Conservation (phyloP, 2,329 filamentous ascomycete species). For the Hypoxylon rubiginosum region DNA sequence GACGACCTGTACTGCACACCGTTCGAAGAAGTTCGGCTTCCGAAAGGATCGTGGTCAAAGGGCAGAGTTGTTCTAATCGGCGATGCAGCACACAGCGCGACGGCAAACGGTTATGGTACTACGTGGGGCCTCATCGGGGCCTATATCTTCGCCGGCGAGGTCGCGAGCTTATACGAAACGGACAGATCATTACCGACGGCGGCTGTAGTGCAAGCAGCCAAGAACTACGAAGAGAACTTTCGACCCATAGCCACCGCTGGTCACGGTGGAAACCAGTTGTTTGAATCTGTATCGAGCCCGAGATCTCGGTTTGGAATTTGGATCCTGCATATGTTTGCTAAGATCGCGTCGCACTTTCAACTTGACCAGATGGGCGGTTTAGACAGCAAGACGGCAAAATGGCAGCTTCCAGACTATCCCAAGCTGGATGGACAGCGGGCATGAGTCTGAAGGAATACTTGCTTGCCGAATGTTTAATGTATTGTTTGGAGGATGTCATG, state of each 20-base stretch:
- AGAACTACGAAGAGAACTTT: slow-evolving; percentile 36
- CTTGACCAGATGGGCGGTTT: slow-evolving; percentile 31
- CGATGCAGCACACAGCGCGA: slow-evolving; percentile 62
- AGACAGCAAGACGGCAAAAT: slow-evolving; percentile 16
- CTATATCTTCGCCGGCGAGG: slow-evolving; percentile 65
- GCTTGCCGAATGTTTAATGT: neutral
- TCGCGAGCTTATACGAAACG: slow-evolving; percentile 41
- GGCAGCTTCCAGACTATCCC: slow-evolving; percentile 40
- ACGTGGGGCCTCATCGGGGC: slow-evolving; percentile 58
- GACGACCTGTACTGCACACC: slow-evolving; percentile 59
- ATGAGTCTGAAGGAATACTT: neutral
- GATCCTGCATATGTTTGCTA: slow-evolving; percentile 21
- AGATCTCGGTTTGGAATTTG: slow-evolving; percentile 28
- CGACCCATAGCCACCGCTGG: slow-evolving; percentile 32
- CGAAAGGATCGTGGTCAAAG: neutral
- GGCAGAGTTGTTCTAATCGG: slow-evolving; percentile 61
- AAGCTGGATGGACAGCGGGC: slow-evolving; percentile 4
- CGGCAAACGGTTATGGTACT: slow-evolving; percentile 61
- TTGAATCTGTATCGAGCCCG: slow-evolving; percentile 19
- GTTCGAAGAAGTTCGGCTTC: slow-evolving; percentile 56
- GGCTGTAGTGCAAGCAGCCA: slow-evolving; percentile 1
- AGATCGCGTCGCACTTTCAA: slow-evolving; percentile 16
- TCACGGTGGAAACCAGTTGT: slow-evolving; percentile 18
- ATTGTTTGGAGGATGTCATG: neutral
- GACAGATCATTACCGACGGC: neutral